Base-by-base conservation (phyloP, 176 grass and related monocot genomes). In the Ampelocalamus luodianensis region DNA sequence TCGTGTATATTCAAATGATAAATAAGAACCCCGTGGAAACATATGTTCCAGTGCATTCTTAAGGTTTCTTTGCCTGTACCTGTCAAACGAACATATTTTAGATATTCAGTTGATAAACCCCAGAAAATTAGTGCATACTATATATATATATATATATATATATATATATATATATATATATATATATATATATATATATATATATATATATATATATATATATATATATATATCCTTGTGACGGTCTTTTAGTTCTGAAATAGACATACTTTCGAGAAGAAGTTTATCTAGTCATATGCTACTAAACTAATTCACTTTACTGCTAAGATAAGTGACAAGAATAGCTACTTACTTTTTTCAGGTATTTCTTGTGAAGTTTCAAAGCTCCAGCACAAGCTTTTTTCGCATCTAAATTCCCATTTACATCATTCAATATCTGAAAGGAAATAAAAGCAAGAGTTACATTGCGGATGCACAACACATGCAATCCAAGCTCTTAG, bases 361-460 rank as follows among this genome's bases (percentile, higher is more conserved):
- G 79, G 75, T 99, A 99, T 74, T 99, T 99, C 55, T 88, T 99
- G 79, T 99, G 97, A 85, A 99, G 97, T 89, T 96, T 99, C 90
- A 99, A 81, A 70, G 97, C 97, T 62, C 86, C 93, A 40, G 80
- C 92, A 24, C 97, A 99, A 68, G 97, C 91, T 74, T 96, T 99
- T 72, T 99, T 99, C 0, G 97, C 97, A 94, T 99, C 97, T 77
- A 99, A 85, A 77, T 94, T 95, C 45, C 97, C 97, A 85, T 83
- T 90, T 82, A 92, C 88, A 82, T 99, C 97, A 82, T 99, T 99
- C 76, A 99, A 88, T 83, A 99, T 99, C 97, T 99, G 86, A 55
- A 88, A 84, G 44, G 54, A 76, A 83, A 76, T 8, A 79, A 78
- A 74, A 65, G 5, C 34, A 87, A 68, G 15, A 73, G 60, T 83